Evolutionary conservation across 1,284 basidiomycete genomes (phyloP), one percentile per base, ranked within the genome.

Genomic region (Hymenochaete sp.): DNA sequence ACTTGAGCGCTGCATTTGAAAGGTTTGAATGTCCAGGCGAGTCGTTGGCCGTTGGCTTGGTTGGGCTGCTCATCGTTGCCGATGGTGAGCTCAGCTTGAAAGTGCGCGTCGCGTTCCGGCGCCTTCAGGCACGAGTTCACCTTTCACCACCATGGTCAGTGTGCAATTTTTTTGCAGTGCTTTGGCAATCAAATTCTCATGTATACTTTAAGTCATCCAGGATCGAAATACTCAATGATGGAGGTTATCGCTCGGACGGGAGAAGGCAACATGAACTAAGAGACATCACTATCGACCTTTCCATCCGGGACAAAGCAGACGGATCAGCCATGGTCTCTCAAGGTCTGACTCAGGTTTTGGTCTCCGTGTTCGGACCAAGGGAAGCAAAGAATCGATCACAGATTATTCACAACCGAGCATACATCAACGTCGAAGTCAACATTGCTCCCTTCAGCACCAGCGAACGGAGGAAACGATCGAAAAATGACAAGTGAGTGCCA

Each of bases 241-340:
- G 87, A 41, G 86, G 86, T 51, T 79, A 79, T 58, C 87, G 95
- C 50, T 90, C 91, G 39, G 95, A 98, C 65, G 90, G 90, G 31
- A 76, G 95, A 41, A 72, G 84, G 28, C 90, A 93, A 48, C 87
- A 82, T 62, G 95, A 98, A 62, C 73, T 98, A 16, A 82, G 95
- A 39, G 80, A 85, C 48, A 75, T 93, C 50, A 68, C 71, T 33
- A 86, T 97, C 61, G 75, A 85, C 57, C 77, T 96, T 38, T 73
- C 80, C 3, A 73, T 79, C 27, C 84, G 88, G 57, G 79, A 84
- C 19, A 68, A 74, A 25, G 82, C 91, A 21, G 92, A 98, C 57
- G 95, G 93, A 22, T 84, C 83, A 18, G 87, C 90, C 0, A 71
- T 74, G 14, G 77, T 95, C 55, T 75, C 80, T 2, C 93, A 98